Evolutionary conservation across 768 basidiomycete genomes (phyloP), one percentile per base, ranked within the genome.

Genomic region (Suillus americanus): DNA sequence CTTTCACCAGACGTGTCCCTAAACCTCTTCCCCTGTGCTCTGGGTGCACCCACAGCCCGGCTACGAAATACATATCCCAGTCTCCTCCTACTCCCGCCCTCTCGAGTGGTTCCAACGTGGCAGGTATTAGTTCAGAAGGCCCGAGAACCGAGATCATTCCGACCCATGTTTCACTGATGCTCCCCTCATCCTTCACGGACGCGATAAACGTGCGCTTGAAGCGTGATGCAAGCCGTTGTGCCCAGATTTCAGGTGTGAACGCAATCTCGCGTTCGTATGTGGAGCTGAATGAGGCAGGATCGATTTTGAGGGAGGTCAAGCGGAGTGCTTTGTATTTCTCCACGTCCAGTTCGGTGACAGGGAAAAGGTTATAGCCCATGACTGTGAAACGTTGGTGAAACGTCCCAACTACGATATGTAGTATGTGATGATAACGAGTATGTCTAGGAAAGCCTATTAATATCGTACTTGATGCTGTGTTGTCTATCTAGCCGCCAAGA

Each of bases 41-140:
- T n/a, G 68, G 75, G 37, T 69, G 69, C 5, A 74, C 71, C 75
- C 72, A 75, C 71, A 74, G 68, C n/a, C 46, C 68, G 50, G 5
- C 71, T 16, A 75, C 28, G 16, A 61, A 63, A 18, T 77, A 72
- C 13, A 64, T 60, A 18, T 72, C 64, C 67, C 68, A 75, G 9
- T 67, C 50, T 3, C n/a, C 46, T 5, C 62, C 62, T 43, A 71
- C 25, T 0, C 69, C 69, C 0, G 65, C 68, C 28, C 66, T 64
- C 48, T 60, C 40, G 60, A 77, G 56, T 3, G 66, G 66, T 14
- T 41, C 67, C 18, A 67, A 5, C 12, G 30, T 20, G 14, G 41
- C 56, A 20, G 70, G 60, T 13, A 9, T 33, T 0, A 68, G 18
- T 18, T 20, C 66, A 5, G 71, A 69, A 18, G 71, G 74, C 4